Conservation (phyloP, 2,329 filamentous ascomycete species). For the Paracoccidioides brasiliensis region DNA sequence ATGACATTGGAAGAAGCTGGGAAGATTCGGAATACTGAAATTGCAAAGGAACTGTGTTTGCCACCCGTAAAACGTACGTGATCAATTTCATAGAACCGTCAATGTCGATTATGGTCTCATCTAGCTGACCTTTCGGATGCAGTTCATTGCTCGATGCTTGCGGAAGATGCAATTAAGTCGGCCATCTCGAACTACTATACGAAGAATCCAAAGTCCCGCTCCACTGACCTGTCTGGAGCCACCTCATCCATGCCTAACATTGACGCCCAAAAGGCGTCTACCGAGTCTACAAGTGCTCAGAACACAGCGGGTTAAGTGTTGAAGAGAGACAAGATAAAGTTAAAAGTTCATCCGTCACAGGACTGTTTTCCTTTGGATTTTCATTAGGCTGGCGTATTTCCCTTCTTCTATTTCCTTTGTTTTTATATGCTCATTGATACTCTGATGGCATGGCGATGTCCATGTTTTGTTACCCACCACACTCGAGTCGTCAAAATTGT, state of each 20-base stretch:
- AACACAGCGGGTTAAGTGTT: not conserved
- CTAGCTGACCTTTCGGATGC: constrained; percentile 6
- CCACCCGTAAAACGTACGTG: constrained; percentile 68
- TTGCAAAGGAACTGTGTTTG: constrained; percentile 86
- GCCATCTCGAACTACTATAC: constrained; percentile 84
- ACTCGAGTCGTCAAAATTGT: not conserved
- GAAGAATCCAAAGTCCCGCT: constrained; percentile 66
- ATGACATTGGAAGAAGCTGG: constrained; percentile 94
- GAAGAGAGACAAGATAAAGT: not conserved
- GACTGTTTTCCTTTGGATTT: no score
- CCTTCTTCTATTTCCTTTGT: not conserved
- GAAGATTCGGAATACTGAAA: constrained; percentile 91
- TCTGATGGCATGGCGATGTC: not conserved
- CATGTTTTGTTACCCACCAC: not conserved
- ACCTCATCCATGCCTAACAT: constrained; percentile 54
- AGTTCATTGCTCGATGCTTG: constrained; percentile 89
- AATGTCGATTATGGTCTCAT: not conserved
- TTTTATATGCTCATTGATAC: not conserved
- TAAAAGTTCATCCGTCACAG: no score
- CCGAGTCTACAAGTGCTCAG: not conserved
- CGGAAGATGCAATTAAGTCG: constrained; percentile 84
- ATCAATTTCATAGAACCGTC: constrained; percentile 27
- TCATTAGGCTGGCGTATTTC: not conserved
- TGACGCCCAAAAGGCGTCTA: constrained; percentile 32
- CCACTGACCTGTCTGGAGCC: constrained; percentile 66